Base-by-base conservation (phyloP, 352 stramenopile species). In the Phytophthora pinifolia region DNA sequence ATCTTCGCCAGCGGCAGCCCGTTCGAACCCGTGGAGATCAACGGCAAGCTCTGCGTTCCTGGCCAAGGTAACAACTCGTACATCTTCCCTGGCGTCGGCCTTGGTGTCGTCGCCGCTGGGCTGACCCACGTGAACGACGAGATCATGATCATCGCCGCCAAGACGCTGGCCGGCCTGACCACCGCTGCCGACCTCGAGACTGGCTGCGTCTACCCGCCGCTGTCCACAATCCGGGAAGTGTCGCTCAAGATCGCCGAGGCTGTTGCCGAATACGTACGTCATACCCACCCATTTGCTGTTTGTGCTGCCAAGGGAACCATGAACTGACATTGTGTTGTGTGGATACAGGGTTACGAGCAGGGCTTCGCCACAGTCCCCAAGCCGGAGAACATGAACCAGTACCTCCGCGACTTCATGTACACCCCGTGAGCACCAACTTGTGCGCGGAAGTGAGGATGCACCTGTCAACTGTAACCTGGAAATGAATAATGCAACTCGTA, bases 1-100 rank as follows among this genome's bases (percentile, higher is more conserved):
- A 96, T 99, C 56, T 99, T 98, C 77, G 97, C 96, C 15, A 97
- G 83, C 50, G 97, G 97, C 38, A 97, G 82, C 36, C 96, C 96
- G 14, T 99, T 99, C 76, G 91, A 98, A 70, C 89, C 94, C 7
- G 91, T 98, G 6, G 64, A 87, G 59, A 76, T 96, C 49, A 86
- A 96, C 56, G 94, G 88, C 48, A 78, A 90, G 60, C 86, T 65
- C 13, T 92, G 76, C 49, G 73, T 92, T 41, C 91, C 90, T 25
- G 83, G 85, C 35, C 91, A 98, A 65, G 84, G 87, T 65, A 98
- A 98, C 81, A 98, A 98, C 75, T 92, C 96, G 68, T 99, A 98
- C 74, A 90, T 99, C 59, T 99, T 99, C 79, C 96, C 96, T 15
- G 96, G 95, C 43, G 79, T 99, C 47, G 96, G 94, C 18, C 80